phyloP scores from a whole-genome alignment of 2,329 filamentous ascomycete species.

The Ophiosphaerella korrae region DNA sequence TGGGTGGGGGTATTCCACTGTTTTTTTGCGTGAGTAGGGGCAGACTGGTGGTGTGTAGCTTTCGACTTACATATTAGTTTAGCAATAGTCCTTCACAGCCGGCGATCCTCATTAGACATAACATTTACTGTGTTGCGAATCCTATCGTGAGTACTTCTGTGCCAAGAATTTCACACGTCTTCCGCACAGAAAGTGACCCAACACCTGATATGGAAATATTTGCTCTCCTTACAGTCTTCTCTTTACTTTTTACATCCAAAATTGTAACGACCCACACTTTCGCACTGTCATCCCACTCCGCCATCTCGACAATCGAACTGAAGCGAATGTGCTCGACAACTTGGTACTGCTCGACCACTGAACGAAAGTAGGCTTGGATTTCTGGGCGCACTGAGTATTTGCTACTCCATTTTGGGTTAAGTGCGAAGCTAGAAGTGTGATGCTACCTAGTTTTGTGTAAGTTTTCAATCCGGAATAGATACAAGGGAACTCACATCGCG shows the following conservation, averaged over 20 bases:
- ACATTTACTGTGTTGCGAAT: conserved; percentile 55
- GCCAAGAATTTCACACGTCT: conserved; percentile 50
- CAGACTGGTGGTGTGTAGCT: neutral
- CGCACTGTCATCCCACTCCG: conserved; percentile 51
- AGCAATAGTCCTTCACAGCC: conserved; percentile 50
- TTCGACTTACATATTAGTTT: conserved; percentile 42
- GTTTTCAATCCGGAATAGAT: neutral
- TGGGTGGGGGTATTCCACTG: conserved; percentile 48
- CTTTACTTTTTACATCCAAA: conserved; percentile 26
- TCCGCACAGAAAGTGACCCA: conserved; percentile 35
- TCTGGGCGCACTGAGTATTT: conserved; percentile 62
- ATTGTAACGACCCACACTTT: conserved; percentile 47
- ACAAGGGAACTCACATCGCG: conserved; percentile 33
- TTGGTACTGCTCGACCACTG: conserved; percentile 35
- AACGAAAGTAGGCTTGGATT: conserved; percentile 60
- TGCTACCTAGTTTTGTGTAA: conserved; percentile 25
- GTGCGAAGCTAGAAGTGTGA: conserved; percentile 64
- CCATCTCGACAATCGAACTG: conserved; percentile 50
- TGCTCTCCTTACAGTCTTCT: conserved; percentile 21
- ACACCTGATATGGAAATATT: conserved; percentile 38
- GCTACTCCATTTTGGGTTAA: conserved; percentile 64
- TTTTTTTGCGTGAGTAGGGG: neutral
- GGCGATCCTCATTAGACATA: conserved; percentile 55
- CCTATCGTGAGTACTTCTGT: conserved; percentile 57
- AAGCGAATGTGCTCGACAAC: conserved; percentile 53